Percentiles rank a stretch among this genome's conserved stretches.
phyloP scores from a whole-genome alignment of 2,329 filamentous ascomycete genomes.

The Corniculantispora saksenae region DNA sequence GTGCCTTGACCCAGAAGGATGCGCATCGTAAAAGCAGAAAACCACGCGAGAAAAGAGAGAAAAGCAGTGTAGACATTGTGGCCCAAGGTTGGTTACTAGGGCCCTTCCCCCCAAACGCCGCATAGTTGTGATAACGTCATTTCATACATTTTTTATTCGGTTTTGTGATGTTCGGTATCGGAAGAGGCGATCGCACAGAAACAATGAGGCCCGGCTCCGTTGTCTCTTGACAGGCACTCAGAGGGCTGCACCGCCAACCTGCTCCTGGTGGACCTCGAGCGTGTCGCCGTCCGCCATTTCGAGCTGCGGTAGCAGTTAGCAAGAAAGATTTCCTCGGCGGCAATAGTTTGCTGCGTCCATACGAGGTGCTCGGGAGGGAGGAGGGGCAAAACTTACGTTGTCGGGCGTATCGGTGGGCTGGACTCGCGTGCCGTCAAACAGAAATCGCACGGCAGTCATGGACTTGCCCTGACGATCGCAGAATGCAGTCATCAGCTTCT shows the following conservation, averaged over 20 bases:
- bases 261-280: slow-evolving; percentile 96
- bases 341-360: neutral
- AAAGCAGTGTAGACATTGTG: slow-evolving; percentile 17
- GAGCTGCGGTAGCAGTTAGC: slow-evolving; percentile 57
- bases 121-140: slow-evolving; percentile 14
- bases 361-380: neutral
- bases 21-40: neutral
- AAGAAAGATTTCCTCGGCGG: slow-evolving; percentile 17
- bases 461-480: slow-evolving; percentile 95
- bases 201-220: neutral
- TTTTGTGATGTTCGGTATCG: neutral
- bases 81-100: neutral
- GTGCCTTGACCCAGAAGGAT: too few relatives aligned
- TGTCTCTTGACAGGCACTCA: neutral
- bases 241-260: slow-evolving; percentile 68
- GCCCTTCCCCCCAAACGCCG: slow-evolving; percentile 17
- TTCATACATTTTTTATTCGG: slow-evolving; percentile 17
- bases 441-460: slow-evolving; percentile 79
- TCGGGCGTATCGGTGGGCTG: slow-evolving; percentile 89
- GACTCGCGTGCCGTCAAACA: slow-evolving; percentile 94
- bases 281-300: slow-evolving; percentile 97
- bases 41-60: neutral
- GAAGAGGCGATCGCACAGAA: neutral
- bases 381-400: slow-evolving; percentile 62
- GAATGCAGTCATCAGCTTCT: slow-evolving; percentile 98